A percentile compares a stretch with the other conserved stretches of the same genome.
These are phyloP conservation scores for Globisporangium apiculatum DNA, from an alignment of 352 stramenopile genomes.

Conservation along the genomic window DNA sequence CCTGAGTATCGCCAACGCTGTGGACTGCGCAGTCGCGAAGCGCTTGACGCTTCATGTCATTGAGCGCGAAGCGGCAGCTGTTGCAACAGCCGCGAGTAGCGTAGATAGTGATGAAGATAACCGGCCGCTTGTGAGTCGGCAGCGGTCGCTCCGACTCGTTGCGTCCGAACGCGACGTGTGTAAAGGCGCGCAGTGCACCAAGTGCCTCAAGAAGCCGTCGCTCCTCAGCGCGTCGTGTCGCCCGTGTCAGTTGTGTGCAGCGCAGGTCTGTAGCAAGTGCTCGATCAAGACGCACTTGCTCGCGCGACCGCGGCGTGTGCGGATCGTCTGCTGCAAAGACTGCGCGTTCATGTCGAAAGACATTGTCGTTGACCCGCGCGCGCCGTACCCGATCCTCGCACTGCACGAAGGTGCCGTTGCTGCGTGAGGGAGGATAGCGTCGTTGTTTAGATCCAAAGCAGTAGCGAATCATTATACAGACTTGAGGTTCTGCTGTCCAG, in stretches of 20 bases:
- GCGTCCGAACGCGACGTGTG: slow-evolving; percentile 3
- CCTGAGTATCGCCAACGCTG: slow-evolving; percentile 22
- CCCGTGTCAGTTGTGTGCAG: slow-evolving; percentile 32
- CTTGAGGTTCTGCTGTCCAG: no score
- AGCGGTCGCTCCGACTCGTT: neutral
- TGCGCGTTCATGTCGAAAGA: slow-evolving; percentile 39
- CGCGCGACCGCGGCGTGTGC: slow-evolving; percentile 20
- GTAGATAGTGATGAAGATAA: no score
- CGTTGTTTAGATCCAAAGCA: no score
- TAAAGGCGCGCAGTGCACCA: slow-evolving; percentile 6
- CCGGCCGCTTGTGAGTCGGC: neutral
- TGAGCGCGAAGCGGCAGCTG: slow-evolving; percentile 2
- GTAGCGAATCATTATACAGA: no score
- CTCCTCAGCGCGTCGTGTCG: slow-evolving; percentile 21
- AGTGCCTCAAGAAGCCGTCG: slow-evolving; percentile 13
- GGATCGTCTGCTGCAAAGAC: slow-evolving; percentile 40
- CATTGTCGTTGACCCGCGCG: slow-evolving; percentile 28
- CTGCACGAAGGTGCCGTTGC: slow-evolving; percentile 2
- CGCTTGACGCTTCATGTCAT: slow-evolving; percentile 24
- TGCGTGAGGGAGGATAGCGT: no score
- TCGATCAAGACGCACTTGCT: slow-evolving; percentile 37
- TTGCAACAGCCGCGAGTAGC: neutral
- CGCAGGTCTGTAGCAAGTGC: slow-evolving; percentile 41
- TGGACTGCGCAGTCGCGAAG: slow-evolving; percentile 35
- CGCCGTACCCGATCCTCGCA: slow-evolving; percentile 28